Base-by-base conservation (phyloP, 805 yeast species). In the Candida silvicultrix region DNA sequence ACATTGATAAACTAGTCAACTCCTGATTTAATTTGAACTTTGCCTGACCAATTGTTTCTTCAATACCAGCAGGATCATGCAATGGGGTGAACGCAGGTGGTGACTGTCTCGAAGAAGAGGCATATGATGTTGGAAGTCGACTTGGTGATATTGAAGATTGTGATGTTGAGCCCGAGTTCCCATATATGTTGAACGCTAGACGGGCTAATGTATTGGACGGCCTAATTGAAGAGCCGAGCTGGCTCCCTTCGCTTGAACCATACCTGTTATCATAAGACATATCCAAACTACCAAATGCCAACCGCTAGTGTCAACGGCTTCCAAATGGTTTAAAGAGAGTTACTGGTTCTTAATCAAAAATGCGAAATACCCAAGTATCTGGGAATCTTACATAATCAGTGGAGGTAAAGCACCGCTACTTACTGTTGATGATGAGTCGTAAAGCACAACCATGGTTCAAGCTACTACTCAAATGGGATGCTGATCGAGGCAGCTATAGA, bases 151-250 rank as follows among this genome's bases (percentile, higher is more conserved):
- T 45, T 2, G 60, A 52, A 3, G 53, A 46, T 16, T 53, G 42
- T 8, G 49, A 49, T 9, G 51, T 48, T 12, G 62, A 53, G 18
- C 66, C 56, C 5, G 58, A 45, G 44, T 47, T 49, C 18, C 83
- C 83, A 59, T 80, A 80, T 34, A 79, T 76, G 53, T 78, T 75
- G 65, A 76, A 79, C 0, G 85, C 83, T 60, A 80, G 72, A 40
- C 80, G 67, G 5, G 83, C 78, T 48, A 77, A 62, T 0, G 60
- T 51, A 43, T 55, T 57, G 4, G 58, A 50, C 4, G 59, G 61
- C 43, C 60, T 31, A 6, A 28, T 8, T 10, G 12, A 28, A 28
- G 59, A 50, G 14, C 56, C 52, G 21, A 32, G 50, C 3, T 31
- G 56, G 48, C 15, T 48, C 41, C 39, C 46, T 38, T 18, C 47